Base-by-base conservation (phyloP, 176 grass and related monocot species). In the Urochloa ruziziensis region DNA sequence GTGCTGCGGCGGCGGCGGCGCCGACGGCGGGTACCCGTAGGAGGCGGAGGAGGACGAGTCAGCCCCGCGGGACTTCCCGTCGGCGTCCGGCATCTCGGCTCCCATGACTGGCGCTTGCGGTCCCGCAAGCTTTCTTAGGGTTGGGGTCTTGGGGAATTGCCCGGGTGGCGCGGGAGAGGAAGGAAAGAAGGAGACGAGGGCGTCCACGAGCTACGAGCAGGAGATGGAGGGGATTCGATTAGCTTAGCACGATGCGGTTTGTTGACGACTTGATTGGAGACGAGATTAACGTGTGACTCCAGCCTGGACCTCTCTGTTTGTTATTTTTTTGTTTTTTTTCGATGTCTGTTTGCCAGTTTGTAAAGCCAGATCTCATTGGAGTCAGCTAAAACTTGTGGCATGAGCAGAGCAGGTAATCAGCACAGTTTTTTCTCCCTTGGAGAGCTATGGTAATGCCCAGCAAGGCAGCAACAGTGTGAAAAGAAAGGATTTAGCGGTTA, bases 81-180 rank as follows among this genome's bases (percentile, higher is more conserved):
- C 79, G 47, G 77, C 74, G 39, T 67, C 81, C 12, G 76, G 68
- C 68, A 87, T 90, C 71, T 86, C 74, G 74, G 67, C 87, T 36
- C 33, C 34, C 64, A 68, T 81, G 64, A 33, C 52, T 39, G 11
- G 29, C 61, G 52, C 43, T 9, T 63, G 63, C 11, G 44, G 71
- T n/a, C n/a, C 9, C 71, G 57, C n/a, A 39, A 70, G 36, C 48
- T 51, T 80, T 24, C 53, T 18, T 62, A 58, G 49, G 47, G 61
- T 59, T 85, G 40, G 62, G 75, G 62, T 40, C 52, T 43, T 69
- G 39, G 62, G 75, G 62, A 51, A 61, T 43, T 69, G 39, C 39
- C 60, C 51, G 36, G 60, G 77, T 28, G 62, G 44, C 25, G 54
- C 63, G 63, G 69, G 75, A 32, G 16, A 17, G 21, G 23, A 15